Conservation (phyloP, 2,329 filamentous ascomycete species). For the Westerdykella ornata region DNA sequence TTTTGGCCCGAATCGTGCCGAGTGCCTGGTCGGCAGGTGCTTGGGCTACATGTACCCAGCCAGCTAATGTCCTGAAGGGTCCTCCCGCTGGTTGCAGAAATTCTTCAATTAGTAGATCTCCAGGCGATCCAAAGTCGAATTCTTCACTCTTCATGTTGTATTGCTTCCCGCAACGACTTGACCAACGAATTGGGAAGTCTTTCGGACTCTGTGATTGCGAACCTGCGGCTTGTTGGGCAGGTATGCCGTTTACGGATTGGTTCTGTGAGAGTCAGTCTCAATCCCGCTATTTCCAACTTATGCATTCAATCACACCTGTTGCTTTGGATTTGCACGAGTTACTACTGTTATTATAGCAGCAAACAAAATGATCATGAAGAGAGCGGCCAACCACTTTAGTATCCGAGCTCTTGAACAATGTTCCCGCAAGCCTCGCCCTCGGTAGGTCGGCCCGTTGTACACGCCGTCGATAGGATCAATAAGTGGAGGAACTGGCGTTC, state of each 20-base stretch:
- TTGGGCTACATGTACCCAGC: constrained; percentile 35
- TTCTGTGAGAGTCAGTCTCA: constrained; percentile 7
- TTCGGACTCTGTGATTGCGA: constrained; percentile 10
- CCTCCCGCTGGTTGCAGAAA: constrained; percentile 27
- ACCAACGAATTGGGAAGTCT: constrained; percentile 33
- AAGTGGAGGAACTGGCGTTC: not conserved
- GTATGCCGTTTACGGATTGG: not conserved
- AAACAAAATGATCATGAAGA: constrained; percentile 19
- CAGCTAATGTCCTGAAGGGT: constrained; percentile 30
- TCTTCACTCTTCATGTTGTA: constrained; percentile 30
- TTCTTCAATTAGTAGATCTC: constrained; percentile 24
- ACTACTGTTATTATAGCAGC: constrained; percentile 18
- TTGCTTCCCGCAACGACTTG: constrained; percentile 27
- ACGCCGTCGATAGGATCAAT: constrained; percentile 7
- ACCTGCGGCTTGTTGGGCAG: constrained; percentile 12
- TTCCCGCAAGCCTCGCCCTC: not conserved
- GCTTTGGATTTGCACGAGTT: constrained; percentile 11
- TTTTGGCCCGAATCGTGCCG: constrained; percentile 31
- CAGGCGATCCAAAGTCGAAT: constrained; percentile 20
- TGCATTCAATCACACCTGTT: constrained; percentile 10
- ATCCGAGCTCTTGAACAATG: constrained; percentile 19
- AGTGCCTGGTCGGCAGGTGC: constrained; percentile 30
- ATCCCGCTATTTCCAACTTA: not conserved
- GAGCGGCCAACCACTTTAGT: constrained; percentile 16
- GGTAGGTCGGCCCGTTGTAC: constrained; percentile 10